These are phyloP conservation scores for Platismatia glauca DNA, from an alignment of 495 filamentous ascomycete genomes.

Conservation along the genomic window DNA sequence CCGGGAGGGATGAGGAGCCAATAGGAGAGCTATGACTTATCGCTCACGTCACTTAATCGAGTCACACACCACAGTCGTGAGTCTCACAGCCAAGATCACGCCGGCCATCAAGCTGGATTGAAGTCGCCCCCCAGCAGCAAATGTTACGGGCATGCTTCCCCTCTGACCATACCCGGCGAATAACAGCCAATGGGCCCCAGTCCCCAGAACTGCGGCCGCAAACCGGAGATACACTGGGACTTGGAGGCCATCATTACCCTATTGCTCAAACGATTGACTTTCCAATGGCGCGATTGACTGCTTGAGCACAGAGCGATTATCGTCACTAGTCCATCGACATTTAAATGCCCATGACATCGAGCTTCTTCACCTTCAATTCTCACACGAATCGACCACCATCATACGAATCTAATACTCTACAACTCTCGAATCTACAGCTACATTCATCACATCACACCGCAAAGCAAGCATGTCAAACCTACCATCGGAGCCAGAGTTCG, in stretches of 20 bases:
- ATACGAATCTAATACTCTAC: not conserved
- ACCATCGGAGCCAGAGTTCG: slow-evolving; percentile 87
- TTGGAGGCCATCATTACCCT: too few species aligned
- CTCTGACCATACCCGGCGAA: not conserved
- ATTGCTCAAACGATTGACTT: not conserved
- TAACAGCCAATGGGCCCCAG: not conserved
- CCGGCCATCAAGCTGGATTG: too few species aligned
- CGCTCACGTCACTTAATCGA: slow-evolving; percentile 11
- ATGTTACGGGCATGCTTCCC: not conserved
- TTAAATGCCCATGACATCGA: not conserved
- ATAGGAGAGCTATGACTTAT: not conserved
- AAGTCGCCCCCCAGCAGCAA: not conserved
- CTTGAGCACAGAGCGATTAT: not conserved
- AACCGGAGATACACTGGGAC: not conserved
- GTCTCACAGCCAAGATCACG: too few species aligned
- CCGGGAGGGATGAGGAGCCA: not conserved
- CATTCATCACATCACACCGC: not conserved
- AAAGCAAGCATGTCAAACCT: slow-evolving; percentile 70
- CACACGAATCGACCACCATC: not conserved
- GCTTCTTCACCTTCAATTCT: not conserved
- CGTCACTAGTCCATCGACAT: too few species aligned
- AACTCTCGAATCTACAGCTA: not conserved
- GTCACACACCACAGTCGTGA: too few species aligned
- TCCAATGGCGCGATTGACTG: not conserved
- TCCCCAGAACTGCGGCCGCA: not conserved